These are phyloP conservation scores for Stagonosporopsis tanaceti DNA, from an alignment of 2,329 filamentous ascomycete species.

Conservation along the genomic window DNA sequence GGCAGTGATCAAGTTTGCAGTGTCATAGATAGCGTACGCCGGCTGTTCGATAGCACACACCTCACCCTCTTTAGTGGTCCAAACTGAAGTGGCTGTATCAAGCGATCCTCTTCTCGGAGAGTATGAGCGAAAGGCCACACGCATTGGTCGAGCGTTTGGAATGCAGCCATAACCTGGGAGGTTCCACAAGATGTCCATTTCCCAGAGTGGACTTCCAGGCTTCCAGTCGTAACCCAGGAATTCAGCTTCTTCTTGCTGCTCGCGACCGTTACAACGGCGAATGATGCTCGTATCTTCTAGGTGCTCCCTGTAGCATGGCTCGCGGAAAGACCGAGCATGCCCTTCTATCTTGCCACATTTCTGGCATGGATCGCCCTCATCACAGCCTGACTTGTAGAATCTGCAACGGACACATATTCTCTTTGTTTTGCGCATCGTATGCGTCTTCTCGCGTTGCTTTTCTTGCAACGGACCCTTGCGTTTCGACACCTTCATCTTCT, in stretches of 20 bases:
- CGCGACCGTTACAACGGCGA: constrained; percentile 47
- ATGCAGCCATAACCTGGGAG: constrained; percentile 46
- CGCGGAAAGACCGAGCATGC: constrained; percentile 42
- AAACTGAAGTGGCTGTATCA: constrained; percentile 42
- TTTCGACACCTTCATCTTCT: constrained; percentile 45
- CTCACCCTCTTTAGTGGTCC: constrained; percentile 41
- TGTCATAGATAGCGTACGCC: constrained; percentile 48
- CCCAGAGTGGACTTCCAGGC: constrained; percentile 32
- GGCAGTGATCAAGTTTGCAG: constrained; percentile 33
- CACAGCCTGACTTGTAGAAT: constrained; percentile 47
- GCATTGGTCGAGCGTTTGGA: constrained; percentile 33
- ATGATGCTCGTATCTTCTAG: constrained; percentile 43
- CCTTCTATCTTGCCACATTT: constrained; percentile 42
- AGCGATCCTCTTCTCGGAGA: constrained; percentile 35
- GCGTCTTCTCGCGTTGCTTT: constrained; percentile 42
- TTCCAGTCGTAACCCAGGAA: constrained; percentile 44
- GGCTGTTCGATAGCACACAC: constrained; percentile 40
- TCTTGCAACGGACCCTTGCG: constrained; percentile 41
- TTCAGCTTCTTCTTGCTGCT: constrained; percentile 45
- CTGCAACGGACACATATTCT: constrained; percentile 46
- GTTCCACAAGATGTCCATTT: constrained; percentile 48
- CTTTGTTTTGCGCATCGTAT: constrained; percentile 46
- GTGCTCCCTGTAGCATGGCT: constrained; percentile 45
- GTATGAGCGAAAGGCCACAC: constrained; percentile 40
- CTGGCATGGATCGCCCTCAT: constrained; percentile 43